These are phyloP conservation scores for Scytalidium sp. DNA, from an alignment of 2,329 filamentous ascomycete species.

Conservation along the genomic window DNA sequence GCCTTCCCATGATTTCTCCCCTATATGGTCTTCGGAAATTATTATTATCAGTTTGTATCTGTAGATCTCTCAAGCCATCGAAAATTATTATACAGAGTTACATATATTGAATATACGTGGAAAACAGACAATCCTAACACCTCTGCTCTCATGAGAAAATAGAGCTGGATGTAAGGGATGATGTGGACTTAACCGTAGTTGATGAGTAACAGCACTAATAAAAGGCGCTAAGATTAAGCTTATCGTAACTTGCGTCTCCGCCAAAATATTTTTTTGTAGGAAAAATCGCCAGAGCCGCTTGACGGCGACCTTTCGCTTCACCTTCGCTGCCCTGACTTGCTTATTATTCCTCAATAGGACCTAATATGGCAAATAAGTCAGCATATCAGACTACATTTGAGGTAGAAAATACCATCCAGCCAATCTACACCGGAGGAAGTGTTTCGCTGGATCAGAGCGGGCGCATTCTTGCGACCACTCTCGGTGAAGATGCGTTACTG, in stretches of 20 bases:
- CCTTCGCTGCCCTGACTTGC: background rate
- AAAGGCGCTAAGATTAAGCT: slow-evolving; percentile 18
- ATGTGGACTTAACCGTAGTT: background rate
- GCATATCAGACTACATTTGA: slow-evolving; percentile 87
- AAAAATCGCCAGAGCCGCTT: slow-evolving; percentile 1
- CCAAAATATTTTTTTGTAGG: slow-evolving; percentile 13
- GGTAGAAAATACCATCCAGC: slow-evolving; percentile 76
- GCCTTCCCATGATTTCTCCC: slow-evolving; percentile 15
- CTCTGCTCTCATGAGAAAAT: too few species aligned
- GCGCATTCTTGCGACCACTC: slow-evolving; percentile 77
- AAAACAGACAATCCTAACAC: too few species aligned
- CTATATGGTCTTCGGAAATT: background rate
- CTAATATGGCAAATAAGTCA: slow-evolving; percentile 56
- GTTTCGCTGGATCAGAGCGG: slow-evolving; percentile 80
- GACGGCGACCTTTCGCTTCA: background rate
- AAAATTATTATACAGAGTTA: too few species aligned
- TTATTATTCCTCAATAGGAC: too few species aligned
- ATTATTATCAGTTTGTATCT: background rate
- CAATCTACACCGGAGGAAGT: slow-evolving; percentile 90
- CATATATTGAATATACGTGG: too few species aligned
- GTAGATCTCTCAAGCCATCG: too few species aligned
- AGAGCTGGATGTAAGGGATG: too few species aligned
- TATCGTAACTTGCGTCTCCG: slow-evolving; percentile 11
- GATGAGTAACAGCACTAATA: background rate
- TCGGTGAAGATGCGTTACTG: slow-evolving; percentile 89